Base-by-base conservation (phyloP, 257 asterid genomes). In the Penstemon newberryi region DNA sequence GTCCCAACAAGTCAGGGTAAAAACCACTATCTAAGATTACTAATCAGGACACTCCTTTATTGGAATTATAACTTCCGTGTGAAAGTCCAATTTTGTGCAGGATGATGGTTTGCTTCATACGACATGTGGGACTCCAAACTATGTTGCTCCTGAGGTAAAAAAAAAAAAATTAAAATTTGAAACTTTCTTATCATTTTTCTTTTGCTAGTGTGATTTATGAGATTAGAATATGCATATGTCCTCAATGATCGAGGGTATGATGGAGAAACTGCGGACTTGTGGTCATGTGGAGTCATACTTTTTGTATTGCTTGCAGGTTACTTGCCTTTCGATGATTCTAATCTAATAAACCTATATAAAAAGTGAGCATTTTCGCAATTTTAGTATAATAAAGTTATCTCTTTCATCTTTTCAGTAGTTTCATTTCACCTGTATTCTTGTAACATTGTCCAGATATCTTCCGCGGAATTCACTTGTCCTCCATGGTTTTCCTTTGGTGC, bases 1-100 rank as follows among this genome's bases (percentile, higher is more conserved):
- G 47, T 88, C 96, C 75, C 96, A 85, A 81, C 96, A 91, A 88
- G 88, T 86, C 84, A 81, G 85, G 96, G 97, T 91, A 83, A 78
- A 49, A 74, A 54, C 70, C 15, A 49, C 52, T 56, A 56, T 45
- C 63, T 63, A 41, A 15, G 33, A 25, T 25, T 25, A 25, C 33
- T 25, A 25, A 25, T 25, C 2, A 1, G 33, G 33, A 25, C 33
- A 2, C 33, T 25, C 8, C 46, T 15, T 37, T 53, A 45, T 46
- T 60, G 10, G 45, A 67, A 49, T 8, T 5, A 15, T 5, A 61
- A 66, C 57, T 60, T 12, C 39, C 58, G 75, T 46, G 47, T 25
- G 43, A 36, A 53, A 15, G 60, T 71, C 33, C 33, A 25, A 25
- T 66, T 67, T 68, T 65, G 79, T 63, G 5, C 65, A 59, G 65